Conservation (phyloP, 2,329 filamentous ascomycete genomes). For the Ceratocystiopsis brevicomis region DNA sequence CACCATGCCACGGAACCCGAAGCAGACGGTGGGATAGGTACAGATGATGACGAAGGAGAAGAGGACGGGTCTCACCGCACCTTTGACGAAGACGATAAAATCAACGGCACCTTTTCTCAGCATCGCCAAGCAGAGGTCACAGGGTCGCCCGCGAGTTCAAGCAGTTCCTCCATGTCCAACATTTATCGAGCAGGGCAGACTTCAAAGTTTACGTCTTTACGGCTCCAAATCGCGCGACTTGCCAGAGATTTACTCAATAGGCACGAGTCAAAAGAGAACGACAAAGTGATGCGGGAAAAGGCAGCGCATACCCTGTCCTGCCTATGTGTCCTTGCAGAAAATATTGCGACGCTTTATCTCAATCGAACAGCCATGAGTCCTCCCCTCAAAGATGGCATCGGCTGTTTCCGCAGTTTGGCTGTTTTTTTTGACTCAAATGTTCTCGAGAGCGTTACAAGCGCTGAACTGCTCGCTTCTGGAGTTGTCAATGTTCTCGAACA, state of each 20-base stretch:
- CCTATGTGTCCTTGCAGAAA: conserved; percentile 49
- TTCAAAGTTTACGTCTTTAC: conserved; percentile 34
- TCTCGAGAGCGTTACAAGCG: conserved; percentile 84
- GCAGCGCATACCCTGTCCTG: conserved; percentile 57
- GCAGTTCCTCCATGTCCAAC: conserved; percentile 45
- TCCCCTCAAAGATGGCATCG: conserved; percentile 32
- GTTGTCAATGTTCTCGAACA: conserved; percentile 70
- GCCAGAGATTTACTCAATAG: conserved; percentile 70
- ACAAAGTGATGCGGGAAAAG: conserved; percentile 57
- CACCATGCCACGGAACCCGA: neutral
- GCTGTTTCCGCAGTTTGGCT: conserved; percentile 58
- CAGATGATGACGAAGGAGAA: conserved; percentile 6
- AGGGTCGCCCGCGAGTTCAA: conserved; percentile 47
- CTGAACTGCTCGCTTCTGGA: conserved; percentile 77
- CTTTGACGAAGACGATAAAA: conserved; percentile 6
- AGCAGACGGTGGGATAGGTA: neutral
- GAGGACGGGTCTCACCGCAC: conserved; percentile 3
- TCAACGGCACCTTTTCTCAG: no score
- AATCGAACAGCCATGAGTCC: conserved; percentile 28
- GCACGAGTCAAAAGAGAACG: conserved; percentile 59
- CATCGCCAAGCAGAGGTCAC: conserved; percentile 10
- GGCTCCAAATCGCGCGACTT: conserved; percentile 53
- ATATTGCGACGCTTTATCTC: conserved; percentile 56
- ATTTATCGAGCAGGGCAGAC: conserved; percentile 33
- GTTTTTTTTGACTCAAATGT: conserved; percentile 78